Percentiles rank a stretch among this genome's conserved stretches.
These are phyloP conservation scores for Phytophthora rubi DNA, from an alignment of 352 stramenopile species.

Conservation along the genomic window DNA sequence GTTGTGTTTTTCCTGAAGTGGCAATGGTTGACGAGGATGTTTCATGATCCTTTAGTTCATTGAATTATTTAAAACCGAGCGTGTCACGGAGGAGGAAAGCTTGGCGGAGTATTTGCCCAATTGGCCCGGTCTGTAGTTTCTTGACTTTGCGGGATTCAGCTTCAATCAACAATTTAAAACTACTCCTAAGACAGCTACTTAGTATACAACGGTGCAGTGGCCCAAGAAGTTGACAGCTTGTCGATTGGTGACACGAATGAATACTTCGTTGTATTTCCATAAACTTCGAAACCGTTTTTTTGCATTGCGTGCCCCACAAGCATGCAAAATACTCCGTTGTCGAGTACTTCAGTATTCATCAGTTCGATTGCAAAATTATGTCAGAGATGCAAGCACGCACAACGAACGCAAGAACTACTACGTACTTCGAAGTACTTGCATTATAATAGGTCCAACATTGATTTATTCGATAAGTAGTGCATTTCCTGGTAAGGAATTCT, in stretches of 20 bases:
- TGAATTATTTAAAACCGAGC: constrained; percentile 85
- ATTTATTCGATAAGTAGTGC: too few species aligned
- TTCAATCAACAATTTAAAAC: not conserved
- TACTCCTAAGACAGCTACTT: not conserved
- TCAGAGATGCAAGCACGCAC: too few species aligned
- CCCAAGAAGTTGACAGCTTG: not conserved
- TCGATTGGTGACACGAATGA: not conserved
- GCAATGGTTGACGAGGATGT: constrained; percentile 10
- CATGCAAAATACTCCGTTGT: not conserved
- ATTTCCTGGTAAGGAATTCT: too few species aligned
- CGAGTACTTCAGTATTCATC: not conserved
- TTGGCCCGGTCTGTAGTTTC: constrained; percentile 63
- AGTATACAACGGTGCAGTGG: not conserved
- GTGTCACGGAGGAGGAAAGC: constrained; percentile 57
- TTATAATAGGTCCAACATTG: too few species aligned
- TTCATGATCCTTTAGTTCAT: constrained; percentile 62
- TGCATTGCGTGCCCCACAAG: too few species aligned
- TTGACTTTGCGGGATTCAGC: not conserved
- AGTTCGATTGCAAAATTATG: not conserved
- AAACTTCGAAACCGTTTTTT: too few species aligned
- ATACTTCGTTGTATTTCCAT: not conserved
- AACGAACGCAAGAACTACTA: too few species aligned
- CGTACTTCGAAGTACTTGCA: too few species aligned
- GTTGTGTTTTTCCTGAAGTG: not conserved
- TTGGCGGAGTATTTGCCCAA: constrained; percentile 60